Percentiles rank a stretch among this genome's conserved stretches.
Evolutionary conservation across 148 eudicot genomes (phyloP).

Genomic region (Gaultheria prostrata): DNA sequence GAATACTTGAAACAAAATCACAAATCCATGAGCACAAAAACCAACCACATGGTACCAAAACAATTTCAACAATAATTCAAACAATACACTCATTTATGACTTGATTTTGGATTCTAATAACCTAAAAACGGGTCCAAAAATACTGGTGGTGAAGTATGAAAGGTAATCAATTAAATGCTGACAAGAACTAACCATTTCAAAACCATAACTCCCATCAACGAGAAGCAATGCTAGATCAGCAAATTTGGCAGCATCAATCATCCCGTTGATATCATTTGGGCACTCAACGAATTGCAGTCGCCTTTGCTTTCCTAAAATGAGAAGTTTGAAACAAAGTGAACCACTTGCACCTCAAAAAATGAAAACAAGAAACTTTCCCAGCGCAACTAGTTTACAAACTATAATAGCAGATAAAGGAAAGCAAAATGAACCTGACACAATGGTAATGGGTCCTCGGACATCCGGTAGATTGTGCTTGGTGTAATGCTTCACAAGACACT

Average conservation of each 20-base stretch:
- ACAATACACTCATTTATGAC: neutral
- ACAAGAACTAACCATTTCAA: conserved; percentile 82
- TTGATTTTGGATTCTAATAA: neutral
- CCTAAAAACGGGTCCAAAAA: neutral
- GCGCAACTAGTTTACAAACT: neutral
- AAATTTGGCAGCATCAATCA: conserved; percentile 93
- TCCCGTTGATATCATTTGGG: conserved; percentile 92
- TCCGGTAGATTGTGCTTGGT: conserved; percentile 87
- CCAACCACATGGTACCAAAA: neutral
- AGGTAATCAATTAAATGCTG: neutral
- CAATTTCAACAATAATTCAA: neutral
- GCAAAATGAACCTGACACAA: conserved; percentile 71
- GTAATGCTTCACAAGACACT: conserved; percentile 82
- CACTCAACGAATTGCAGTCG: conserved; percentile 92
- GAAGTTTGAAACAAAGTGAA: neutral
- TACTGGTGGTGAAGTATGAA: neutral
- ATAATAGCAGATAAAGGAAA: neutral
- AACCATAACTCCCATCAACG: conserved; percentile 90
- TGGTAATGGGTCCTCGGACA: conserved; percentile 80
- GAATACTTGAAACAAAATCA: neutral
- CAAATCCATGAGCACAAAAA: neutral
- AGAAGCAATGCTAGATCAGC: conserved; percentile 92
- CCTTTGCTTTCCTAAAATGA: conserved; percentile 68
- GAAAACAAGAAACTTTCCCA: neutral
- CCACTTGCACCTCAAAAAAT: neutral